Evolutionary conservation across 768 basidiomycete genomes (phyloP).

Genomic region (Cystofilobasidium capitatum): DNA sequence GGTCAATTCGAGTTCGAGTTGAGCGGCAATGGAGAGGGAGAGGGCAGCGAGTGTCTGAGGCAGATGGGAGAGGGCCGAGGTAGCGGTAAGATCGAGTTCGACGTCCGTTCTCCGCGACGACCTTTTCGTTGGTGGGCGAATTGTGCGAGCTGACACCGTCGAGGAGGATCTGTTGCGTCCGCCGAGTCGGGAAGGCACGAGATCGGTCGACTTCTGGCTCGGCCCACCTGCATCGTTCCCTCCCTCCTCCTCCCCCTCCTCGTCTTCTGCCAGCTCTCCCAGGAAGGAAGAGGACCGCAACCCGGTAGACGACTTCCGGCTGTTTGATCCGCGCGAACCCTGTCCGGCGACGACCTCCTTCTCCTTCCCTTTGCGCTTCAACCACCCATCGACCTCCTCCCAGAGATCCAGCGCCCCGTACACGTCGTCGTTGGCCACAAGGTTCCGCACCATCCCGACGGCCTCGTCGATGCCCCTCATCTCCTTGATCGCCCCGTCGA

Average conservation of each 20-base stretch:
- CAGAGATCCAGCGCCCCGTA: constrained; percentile 58
- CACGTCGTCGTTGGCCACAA: constrained; percentile 83
- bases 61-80: constrained; percentile 63
- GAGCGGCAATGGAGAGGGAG: constrained; percentile 63
- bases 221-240: constrained; percentile 54
- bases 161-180: constrained; percentile 2
- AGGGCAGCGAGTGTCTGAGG: constrained; percentile 63
- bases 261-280: constrained; percentile 27
- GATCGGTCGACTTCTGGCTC: constrained; percentile 34
- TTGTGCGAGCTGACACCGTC: constrained; percentile 28
- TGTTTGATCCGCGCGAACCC: too few species aligned
- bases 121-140: constrained; percentile 44
- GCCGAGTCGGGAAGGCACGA: not conserved
- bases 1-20: constrained; percentile 69
- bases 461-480: constrained; percentile 68
- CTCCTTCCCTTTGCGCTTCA: constrained; percentile 21
- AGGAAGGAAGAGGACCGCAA: constrained; percentile 15
- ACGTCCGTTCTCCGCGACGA: too few species aligned
- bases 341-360: not conserved
- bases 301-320: not conserved
- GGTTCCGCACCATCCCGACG: constrained; percentile 55
- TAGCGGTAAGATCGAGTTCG: constrained; percentile 56
- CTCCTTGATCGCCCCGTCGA: constrained; percentile 55
- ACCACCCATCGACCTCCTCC: constrained; percentile 38
- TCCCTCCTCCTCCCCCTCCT: constrained; percentile 8